Evolutionary conservation across 805 yeast species (phyloP), one percentile per base, ranked within the genome.

Genomic region (Maudiozyma bulderi): DNA sequence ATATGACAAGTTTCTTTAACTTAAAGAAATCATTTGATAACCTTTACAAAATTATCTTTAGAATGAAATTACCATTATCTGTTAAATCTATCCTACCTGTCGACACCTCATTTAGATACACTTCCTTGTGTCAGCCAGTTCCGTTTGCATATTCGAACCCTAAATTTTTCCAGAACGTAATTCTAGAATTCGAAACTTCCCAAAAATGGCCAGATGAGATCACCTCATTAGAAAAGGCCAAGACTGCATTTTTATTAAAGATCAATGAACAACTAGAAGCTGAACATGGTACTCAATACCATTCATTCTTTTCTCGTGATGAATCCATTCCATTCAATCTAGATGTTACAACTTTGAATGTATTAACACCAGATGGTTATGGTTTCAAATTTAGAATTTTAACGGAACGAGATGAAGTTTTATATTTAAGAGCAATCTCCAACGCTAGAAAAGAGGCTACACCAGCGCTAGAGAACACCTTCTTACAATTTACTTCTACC

Each of bases 141-240:
- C 95, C 96, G 37, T 84, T 78, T 71, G 88, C 91, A 7, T 72
- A 74, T 32, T 74, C 86, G 2, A 81, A 77, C 56, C 89, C 88
- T 5, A 86, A 84, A 59, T 86, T 84, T 60, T 80, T 87, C 72
- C 86, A 84, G 57, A 90, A 86, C 42, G 81, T 83, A 13, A 74
- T 93, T 8, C 63, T 93, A 37, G 95, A 90, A 66, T 87, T 93
- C 65, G 99, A 93, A 68, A 73, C 86, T 3, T 86, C 96, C 2
- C 75, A 78, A n/a, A 81, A 81, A 64, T 93, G 99, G 99, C 99
- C 99, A 2, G 95, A 86, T 65, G 96, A 93, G 63, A 64, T 88
- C 6, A 69, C 74, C 39, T 89, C 96, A 2, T 69, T 89, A 48
- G 98, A 93, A 64, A 82, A 84, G 59, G 84, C 95, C 13, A 93